Percentiles rank a stretch among this genome's conserved stretches.
These are phyloP conservation scores for Mycosphaerella sp. DNA, from an alignment of 2,329 filamentous ascomycete species.

Conservation along the genomic window DNA sequence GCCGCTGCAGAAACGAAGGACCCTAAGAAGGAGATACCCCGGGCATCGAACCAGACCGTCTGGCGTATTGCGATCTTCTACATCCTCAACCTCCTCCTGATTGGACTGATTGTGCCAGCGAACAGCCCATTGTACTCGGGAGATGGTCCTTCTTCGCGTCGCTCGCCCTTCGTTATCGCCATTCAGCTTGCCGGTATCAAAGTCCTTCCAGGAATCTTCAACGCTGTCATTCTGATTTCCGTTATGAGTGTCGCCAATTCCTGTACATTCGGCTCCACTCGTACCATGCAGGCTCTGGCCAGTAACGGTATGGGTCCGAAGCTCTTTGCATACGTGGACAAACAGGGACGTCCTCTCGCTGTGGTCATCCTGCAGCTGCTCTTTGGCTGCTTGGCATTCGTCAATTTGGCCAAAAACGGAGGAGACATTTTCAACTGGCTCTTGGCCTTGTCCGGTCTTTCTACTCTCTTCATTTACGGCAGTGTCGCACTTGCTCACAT, in stretches of 20 bases:
- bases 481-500: slow-evolving; percentile 85
- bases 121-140: slow-evolving; percentile 39
- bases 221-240: slow-evolving; percentile 65
- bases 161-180: slow-evolving; percentile 64
- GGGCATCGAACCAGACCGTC: slow-evolving; percentile 30
- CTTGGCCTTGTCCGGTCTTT: slow-evolving; percentile 63
- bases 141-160: slow-evolving; percentile 35
- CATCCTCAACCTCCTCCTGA: slow-evolving; percentile 28
- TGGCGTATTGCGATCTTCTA: slow-evolving; percentile 32
- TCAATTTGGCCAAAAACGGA: slow-evolving; percentile 57
- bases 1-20: slow-evolving; percentile 48
- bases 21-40: slow-evolving; percentile 40
- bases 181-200: slow-evolving; percentile 60
- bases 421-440: slow-evolving; percentile 69
- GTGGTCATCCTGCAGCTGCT: slow-evolving; percentile 61
- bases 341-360: slow-evolving; percentile 69
- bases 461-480: slow-evolving; percentile 70
- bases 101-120: slow-evolving; percentile 30
- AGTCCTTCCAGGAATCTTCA: slow-evolving; percentile 65
- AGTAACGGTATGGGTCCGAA: slow-evolving; percentile 62
- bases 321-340: slow-evolving; percentile 75
- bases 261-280: slow-evolving; percentile 52
- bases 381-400: slow-evolving; percentile 68
- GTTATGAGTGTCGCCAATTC: slow-evolving; percentile 55
- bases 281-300: slow-evolving; percentile 48